These are phyloP conservation scores for Fusarium secorum DNA, from an alignment of 2,329 filamentous ascomycete genomes.

Conservation along the genomic window DNA sequence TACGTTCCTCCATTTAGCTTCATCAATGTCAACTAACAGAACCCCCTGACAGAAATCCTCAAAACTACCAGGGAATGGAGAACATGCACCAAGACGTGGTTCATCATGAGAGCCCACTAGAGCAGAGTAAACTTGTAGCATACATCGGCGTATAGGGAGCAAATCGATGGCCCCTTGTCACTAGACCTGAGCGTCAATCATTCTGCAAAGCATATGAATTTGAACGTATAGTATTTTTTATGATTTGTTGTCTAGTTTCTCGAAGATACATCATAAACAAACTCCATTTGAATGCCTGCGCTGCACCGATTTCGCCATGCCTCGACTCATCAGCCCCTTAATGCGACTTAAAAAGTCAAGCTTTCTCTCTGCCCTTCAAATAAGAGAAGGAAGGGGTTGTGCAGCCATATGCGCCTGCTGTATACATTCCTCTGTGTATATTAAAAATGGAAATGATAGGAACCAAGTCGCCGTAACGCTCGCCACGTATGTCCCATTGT, in stretches of 20 bases:
- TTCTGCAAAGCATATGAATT: not conserved
- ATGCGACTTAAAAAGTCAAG: slow-evolving; percentile 18
- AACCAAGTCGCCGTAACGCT: slow-evolving; percentile 20
- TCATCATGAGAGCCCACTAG: not conserved
- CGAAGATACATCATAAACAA: slow-evolving; percentile 21
- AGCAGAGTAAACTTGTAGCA: not conserved
- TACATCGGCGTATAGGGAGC: slow-evolving; percentile 21
- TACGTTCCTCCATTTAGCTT: slow-evolving; percentile 2
- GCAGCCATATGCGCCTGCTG: slow-evolving; percentile 28
- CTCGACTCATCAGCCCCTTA: slow-evolving; percentile 5
- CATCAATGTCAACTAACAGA: not conserved
- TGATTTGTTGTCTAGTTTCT: slow-evolving; percentile 34
- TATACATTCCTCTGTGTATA: slow-evolving; percentile 18
- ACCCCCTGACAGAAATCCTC: slow-evolving; percentile 8
- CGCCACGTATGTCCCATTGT: slow-evolving; percentile 29
- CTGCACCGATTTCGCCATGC: slow-evolving; percentile 26
- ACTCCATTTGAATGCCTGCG: slow-evolving; percentile 28
- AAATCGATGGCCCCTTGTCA: not conserved
- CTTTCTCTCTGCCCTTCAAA: slow-evolving; percentile 8
- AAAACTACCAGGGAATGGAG: slow-evolving; percentile 25
- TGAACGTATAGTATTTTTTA: slow-evolving; percentile 30
- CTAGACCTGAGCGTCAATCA: not conserved
- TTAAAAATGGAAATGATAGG: slow-evolving; percentile 28
- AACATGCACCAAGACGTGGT: slow-evolving; percentile 18
- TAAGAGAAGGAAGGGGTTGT: slow-evolving; percentile 18